Evolutionary conservation across 1,284 basidiomycete species (phyloP).

Genomic region (Stygiomarasmius scandens): DNA sequence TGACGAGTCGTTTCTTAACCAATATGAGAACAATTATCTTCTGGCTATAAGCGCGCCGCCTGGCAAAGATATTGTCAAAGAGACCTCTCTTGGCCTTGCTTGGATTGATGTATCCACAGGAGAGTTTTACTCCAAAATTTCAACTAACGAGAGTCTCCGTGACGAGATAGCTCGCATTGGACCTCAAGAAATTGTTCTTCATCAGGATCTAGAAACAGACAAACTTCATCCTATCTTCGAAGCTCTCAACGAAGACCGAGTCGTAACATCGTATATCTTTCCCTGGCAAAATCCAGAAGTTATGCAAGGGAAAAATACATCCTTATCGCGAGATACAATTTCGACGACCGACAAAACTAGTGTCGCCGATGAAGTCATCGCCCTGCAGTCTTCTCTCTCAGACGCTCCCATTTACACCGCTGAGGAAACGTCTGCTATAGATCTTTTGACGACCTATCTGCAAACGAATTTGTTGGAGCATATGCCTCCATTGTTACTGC

Average conservation of each 20-base stretch:
- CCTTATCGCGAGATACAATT: not conserved
- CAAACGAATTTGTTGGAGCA: slow-evolving; percentile 75
- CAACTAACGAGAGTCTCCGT: slow-evolving; percentile 58
- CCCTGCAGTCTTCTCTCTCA: slow-evolving; percentile 9
- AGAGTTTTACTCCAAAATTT: slow-evolving; percentile 82
- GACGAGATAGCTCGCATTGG: slow-evolving; percentile 85
- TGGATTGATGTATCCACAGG: slow-evolving; percentile 97
- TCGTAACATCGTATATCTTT: slow-evolving; percentile 50
- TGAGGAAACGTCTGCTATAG: slow-evolving; percentile 62
- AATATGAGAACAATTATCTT: slow-evolving; percentile 87
- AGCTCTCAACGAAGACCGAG: slow-evolving; percentile 53
- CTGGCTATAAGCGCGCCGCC: slow-evolving; percentile 59
- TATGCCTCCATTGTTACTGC: slow-evolving; percentile 69
- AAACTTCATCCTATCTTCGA: slow-evolving; percentile 46
- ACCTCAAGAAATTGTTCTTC: slow-evolving; percentile 83
- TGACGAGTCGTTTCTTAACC: slow-evolving; percentile 85
- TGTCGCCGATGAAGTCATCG: slow-evolving; percentile 23
- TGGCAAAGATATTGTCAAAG: slow-evolving; percentile 12
- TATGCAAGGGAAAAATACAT: not conserved
- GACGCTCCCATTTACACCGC: slow-evolving; percentile 27
- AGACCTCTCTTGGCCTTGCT: slow-evolving; percentile 60
- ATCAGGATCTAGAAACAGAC: slow-evolving; percentile 42
- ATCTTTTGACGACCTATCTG: slow-evolving; percentile 72
- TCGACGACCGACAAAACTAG: not conserved
- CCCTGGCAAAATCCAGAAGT: slow-evolving; percentile 7